Evolutionary conservation across 164 flowering plant species (phyloP), one percentile per base, ranked within the genome.

Genomic region (Macadamia tetraphylla): DNA sequence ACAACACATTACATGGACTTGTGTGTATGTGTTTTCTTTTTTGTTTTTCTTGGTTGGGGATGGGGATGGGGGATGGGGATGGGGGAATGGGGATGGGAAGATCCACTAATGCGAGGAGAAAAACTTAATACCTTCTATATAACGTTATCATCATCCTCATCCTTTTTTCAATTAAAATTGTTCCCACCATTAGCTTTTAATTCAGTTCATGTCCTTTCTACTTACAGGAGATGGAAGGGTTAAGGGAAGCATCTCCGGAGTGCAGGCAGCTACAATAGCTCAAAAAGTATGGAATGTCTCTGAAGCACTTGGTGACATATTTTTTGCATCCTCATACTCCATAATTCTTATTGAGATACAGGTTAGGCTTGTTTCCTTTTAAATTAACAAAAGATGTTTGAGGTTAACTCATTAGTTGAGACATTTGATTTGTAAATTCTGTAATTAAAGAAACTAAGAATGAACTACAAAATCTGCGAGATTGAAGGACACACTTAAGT

Each of bases 401-500:
- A 71, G 3, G 40, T 35, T 35, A 35, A 35, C 40, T 35, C 40
- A 35, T 35, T 35, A 35, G 40, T 35, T 35, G 40, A 5, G 40
- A 18, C 17, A 10, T 60, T 3, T 17, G 2, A 30, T 32, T 30
- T 18, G 15, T 49, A 55, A 9, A 43, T 49, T 59, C 18, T 61
- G 29, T 67, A 9, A 14, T 12, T 58, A 13, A 64, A 42, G 29
- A 61, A 67, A 55, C 64, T 60, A 49, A 72, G 15, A 57, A 17
- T 14, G 35, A 29, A 29, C 57, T 5, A 29, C n/a, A 60, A 10
- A 30, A 18, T 23, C n/a, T 62, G 49, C n/a, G 43, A 55, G 18
- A 59, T 66, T 83, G 75, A 74, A 89, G 88, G 88, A 89, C 57
- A 86, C 90, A n/a, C 61, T 88, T 68, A 88, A 71, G 82, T 80